phyloP scores from a whole-genome alignment of 345 rosid genomes.

The Eutrema japonicum region DNA sequence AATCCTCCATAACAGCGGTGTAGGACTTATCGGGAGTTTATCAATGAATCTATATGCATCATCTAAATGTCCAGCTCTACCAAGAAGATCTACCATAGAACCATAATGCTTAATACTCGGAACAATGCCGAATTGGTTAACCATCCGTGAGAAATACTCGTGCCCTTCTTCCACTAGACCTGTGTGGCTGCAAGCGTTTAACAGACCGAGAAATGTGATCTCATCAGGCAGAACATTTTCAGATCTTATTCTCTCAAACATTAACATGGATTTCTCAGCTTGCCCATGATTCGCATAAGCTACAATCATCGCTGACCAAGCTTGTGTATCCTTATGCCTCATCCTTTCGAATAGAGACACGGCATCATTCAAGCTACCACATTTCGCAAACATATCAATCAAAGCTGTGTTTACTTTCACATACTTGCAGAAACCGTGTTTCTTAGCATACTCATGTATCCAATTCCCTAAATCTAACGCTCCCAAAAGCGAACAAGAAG shows the following conservation, averaged over 20 bases:
- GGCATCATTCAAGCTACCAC: constrained; percentile 83
- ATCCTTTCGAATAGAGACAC: constrained; percentile 59
- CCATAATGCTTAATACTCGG: constrained; percentile 83
- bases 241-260: constrained; percentile 65
- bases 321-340: constrained; percentile 68
- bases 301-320: constrained; percentile 87
- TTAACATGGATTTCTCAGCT: constrained; percentile 59
- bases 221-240: constrained; percentile 59
- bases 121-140: constrained; percentile 47
- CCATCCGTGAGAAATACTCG: constrained; percentile 60
- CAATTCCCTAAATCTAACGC: constrained; percentile 83
- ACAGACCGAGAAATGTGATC: constrained; percentile 76
- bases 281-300: constrained; percentile 87
- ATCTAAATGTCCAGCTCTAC: constrained; percentile 73
- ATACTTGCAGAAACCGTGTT: constrained; percentile 51
- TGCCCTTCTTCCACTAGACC: constrained; percentile 75
- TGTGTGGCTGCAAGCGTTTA: constrained; percentile 85
- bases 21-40: constrained; percentile 59
- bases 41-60: constrained; percentile 68
- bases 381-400: constrained; percentile 90
- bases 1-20: constrained; percentile 76
- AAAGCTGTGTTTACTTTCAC: constrained; percentile 80
- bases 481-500: constrained; percentile 84
- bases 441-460: constrained; percentile 74
- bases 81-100: constrained; percentile 86